Base-by-base conservation (phyloP, 139 green algal genomes). In the Axilococcus clingmanii region DNA sequence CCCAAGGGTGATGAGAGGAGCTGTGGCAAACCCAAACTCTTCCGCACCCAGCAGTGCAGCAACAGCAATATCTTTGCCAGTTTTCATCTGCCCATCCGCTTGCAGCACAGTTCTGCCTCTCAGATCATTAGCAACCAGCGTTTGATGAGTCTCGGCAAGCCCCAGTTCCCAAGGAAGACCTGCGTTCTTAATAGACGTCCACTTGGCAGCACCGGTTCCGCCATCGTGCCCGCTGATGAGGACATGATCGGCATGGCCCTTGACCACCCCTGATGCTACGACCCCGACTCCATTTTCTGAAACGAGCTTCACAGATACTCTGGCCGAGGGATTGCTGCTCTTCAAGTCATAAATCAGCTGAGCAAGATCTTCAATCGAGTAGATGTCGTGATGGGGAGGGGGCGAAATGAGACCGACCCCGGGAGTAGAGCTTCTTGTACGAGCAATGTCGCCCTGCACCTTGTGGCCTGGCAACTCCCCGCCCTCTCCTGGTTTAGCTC, bases 301-400 rank as follows among this genome's bases (percentile, higher is more conserved):
- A 52, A 97, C 89, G 46, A 97, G 87, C 84, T 97, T 97, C 9
- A 97, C 89, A 37, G 59, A 75, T 17, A 93, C 70, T n/a, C 69
- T 62, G 12, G 78, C 79, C 12, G 20, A 20, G 1, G 79, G 78
- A 60, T 88, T 86, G 40, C 56, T 52, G 42, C 27, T 53, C 57
- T 86, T 86, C 36, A 97, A 79, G 65, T 97, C 89, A 44, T 91
- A 95, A 69, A 97, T 97, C 44, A 97, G 87, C 75, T 97, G 90
- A 4, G 91, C 83, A 25, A 97, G 77, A 59, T 97, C 90, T 80
- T 98, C 90, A 35, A 97, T 98, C 37, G 90, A 98, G 83, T 97
- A 98, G 70, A 97, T 97, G 78, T 97, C 90, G 66, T 97, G 90
- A 81, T 98, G 90, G 5, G 90, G 90, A 0, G 90, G 90, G 9